Base-by-base conservation (phyloP, 2,329 filamentous ascomycete species). In the Pseudogymnoascus sp. region DNA sequence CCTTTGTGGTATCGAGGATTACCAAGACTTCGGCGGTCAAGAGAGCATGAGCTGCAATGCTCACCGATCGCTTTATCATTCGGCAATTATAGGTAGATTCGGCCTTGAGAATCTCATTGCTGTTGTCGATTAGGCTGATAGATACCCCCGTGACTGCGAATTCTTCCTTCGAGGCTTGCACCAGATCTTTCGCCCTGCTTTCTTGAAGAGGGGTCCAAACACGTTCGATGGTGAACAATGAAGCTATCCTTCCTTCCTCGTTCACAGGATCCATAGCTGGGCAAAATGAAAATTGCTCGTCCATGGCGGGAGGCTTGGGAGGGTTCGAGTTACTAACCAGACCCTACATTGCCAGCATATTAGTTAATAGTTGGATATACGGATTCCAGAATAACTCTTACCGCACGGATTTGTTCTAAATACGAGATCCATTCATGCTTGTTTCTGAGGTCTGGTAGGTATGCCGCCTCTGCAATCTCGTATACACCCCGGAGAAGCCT, bases 31-130 rank as follows among this genome's bases (percentile, higher is more conserved):
- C 72, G 12, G 65, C 67, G 1, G 69, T 68, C 38, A 74, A 63
- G n/a, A 77, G 65, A 18, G 71, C 71, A 65, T 77, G 75, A 7
- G 74, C 74, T 12, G 71, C 73, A 58, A 77, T 68, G 55, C 74
- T 76, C 18, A 64, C 65, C 3, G 63, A 58, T 7, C 75, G 67
- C 35, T 67, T 63, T 23, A 75, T 67, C n/a, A 55, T 61, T 14
- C 63, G 45, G 21, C 65, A 63, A n/a, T 68, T 67, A 55, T 71
- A 71, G 3, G 70, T 72, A 37, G 68, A 62, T 59, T 73, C 72
- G 28, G 68, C 69, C 60, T 71, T 71, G 40, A 75, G 68, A 5
- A 71, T 62, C 58, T 76, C 75, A 23, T 67, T 65, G 1, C 68
- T 63, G 14, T 67, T 66, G 60, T 74, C 69, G 40, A 77, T 71